Evolutionary conservation across 768 basidiomycete species (phyloP), one percentile per base, ranked within the genome.

Genomic region (Punctularia strigosozonata): DNA sequence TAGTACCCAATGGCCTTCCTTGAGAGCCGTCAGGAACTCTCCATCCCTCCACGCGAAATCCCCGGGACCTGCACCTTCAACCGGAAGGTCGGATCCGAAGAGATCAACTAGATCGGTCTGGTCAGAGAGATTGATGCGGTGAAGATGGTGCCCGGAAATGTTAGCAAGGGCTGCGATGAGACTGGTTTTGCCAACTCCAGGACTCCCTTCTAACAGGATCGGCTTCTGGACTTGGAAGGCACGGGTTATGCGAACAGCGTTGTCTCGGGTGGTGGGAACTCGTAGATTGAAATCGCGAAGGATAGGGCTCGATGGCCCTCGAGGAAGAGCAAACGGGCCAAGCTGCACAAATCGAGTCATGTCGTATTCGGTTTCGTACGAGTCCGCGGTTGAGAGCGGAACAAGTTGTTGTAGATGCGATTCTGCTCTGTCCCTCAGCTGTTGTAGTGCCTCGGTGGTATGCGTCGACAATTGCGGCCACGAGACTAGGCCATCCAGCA

Each of bases 41-140:
- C 94, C 95, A 46, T 98, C 90, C 57, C 82, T 88, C 95, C 95
- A 99, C 2, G 80, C 80, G 54, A 99, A 99, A 53, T 95, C 87
- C 31, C 92, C 94, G 3, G 88, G 75, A 13, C 67, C 64, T 32
- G 91, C 91, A 25, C 89, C 87, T 58, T 95, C 92, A 5, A 91
- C 81, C 5, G 95, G 95, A 5, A 98, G 68, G 56, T 99, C 95
- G 18, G 90, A 88, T 6, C 95, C 95, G 49, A 98, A 97, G 8
- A 99, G 69, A 50, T 99, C 95, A 41, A 89, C 77, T 19, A 99
- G 70, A 54, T 99, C 95, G 0, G 94, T 98, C 56, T 99, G 95
- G 50, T 99, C 95, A 4, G 95, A 98, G 17, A 99, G 62, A 59
- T 99, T 99, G 69, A 99, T 92, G 17, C 95, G 80, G 54, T 80